Evolutionary conservation across 176 grass and related monocot species (phyloP), one percentile per base, ranked within the genome.

Genomic region (Cymbopogon citratus): DNA sequence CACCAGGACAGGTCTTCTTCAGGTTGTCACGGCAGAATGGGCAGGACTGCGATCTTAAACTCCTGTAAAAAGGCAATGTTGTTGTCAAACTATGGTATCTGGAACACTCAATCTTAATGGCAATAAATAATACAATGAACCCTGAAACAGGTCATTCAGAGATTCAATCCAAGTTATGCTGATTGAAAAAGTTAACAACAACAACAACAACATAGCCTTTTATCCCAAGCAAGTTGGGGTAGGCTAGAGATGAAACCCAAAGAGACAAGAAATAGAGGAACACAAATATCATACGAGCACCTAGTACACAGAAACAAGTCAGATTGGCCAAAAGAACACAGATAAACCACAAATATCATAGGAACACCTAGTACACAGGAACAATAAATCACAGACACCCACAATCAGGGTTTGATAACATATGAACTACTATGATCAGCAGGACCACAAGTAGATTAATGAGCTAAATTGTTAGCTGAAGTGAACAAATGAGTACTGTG

Each of bases 21-120:
- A 94, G 77, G 79, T 81, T 94, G 65, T 89, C 87, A 21, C 87
- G 87, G 48, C 92, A 94, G 89, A 94, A 94, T 48, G 92, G 92
- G n/a, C 92, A 91, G 25, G 87, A 91, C 40, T 89, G 84, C 21
- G 92, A 94, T 85, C 87, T 89, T 56, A 81, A 85, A 80, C 87
- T 89, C 92, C 89, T 94, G 81, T 74, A 83, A 82, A 1, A 87
- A 12, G 10, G 44, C 18, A 80, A 88, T 52, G 9, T 11, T 85
- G 68, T 27, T 54, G 24, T 74, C 60, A 71, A 73, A 41, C 11
- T 31, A 61, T 83, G 33, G 80, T 56, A 79, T 57, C 35, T 45
- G 24, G 33, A 41, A 27, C 49, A 6, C 15, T 57, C 19, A 13
- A 0, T 38, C 45, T 9, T 45, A 67, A 78, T 10, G 13, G 28